Evolutionary conservation across 257 asterid genomes (phyloP).

Genomic region (Verbena officinalis): DNA sequence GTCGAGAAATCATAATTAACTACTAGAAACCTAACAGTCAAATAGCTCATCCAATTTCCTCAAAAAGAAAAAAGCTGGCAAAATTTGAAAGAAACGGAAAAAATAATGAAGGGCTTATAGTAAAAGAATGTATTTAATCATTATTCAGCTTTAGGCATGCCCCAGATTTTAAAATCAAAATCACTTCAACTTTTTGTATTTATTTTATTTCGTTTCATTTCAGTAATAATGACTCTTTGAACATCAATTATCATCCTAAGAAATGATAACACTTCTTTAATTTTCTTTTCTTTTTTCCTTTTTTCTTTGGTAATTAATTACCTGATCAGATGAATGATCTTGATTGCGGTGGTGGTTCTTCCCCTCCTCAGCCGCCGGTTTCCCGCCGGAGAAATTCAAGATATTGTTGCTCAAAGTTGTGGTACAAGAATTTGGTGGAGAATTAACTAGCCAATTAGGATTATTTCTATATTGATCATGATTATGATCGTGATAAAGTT

Average conservation of each 20-base stretch:
- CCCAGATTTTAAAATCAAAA: neutral
- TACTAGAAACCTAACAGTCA: slow-evolving; percentile 4
- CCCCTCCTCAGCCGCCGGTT: slow-evolving; percentile 20
- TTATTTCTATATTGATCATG: slow-evolving; percentile 34
- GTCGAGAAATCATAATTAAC: slow-evolving; percentile 14
- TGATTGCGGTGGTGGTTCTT: slow-evolving; percentile 40
- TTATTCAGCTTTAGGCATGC: slow-evolving; percentile 21
- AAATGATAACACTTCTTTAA: neutral
- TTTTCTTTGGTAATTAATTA: slow-evolving; percentile 21
- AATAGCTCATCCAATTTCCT: neutral
- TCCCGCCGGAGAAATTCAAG: slow-evolving; percentile 54
- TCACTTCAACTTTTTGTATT: neutral
- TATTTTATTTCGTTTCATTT: neutral
- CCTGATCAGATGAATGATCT: slow-evolving; percentile 71
- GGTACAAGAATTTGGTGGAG: slow-evolving; percentile 52
- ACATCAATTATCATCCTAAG: slow-evolving; percentile 20
- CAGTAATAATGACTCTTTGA: slow-evolving; percentile 20
- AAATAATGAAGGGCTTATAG: neutral
- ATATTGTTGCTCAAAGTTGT: slow-evolving; percentile 44
- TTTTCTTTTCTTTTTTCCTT: neutral
- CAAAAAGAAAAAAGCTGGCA: neutral
- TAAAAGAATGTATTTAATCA: slow-evolving; percentile 22
- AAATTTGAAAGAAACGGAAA: neutral
- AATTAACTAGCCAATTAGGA: slow-evolving; percentile 35
- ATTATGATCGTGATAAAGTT: slow-evolving; percentile 36